Percentiles rank a stretch among this genome's conserved stretches.
These are phyloP conservation scores for Mycena polygramma DNA, from an alignment of 768 basidiomycete genomes.

Conservation along the genomic window DNA sequence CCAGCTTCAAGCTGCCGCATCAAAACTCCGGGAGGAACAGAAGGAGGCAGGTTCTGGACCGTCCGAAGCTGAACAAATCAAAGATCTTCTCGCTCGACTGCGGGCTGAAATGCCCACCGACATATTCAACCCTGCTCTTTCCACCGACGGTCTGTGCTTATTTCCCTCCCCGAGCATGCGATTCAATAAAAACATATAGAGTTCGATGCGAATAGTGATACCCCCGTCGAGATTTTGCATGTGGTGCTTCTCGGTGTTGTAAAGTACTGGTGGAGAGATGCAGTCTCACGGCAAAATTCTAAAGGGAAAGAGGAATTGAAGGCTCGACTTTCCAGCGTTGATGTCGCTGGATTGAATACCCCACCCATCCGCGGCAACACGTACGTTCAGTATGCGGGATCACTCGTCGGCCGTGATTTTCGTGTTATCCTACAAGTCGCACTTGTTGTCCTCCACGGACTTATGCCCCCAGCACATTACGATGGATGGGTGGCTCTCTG, in stretches of 20 bases:
- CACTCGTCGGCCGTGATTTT: constrained; percentile 38
- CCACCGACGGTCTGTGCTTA: neutral
- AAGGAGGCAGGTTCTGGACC: neutral
- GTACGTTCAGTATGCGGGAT: constrained; percentile 40
- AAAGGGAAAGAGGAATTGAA: constrained; percentile 21
- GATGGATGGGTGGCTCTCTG: constrained; percentile 41
- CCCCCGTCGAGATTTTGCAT: constrained; percentile 44
- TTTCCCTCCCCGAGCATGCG: too few species aligned
- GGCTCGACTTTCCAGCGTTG: constrained; percentile 23
- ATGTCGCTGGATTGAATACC: constrained; percentile 1
- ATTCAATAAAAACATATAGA: too few species aligned
- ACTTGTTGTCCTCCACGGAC: neutral
- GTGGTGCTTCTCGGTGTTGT: constrained; percentile 40
- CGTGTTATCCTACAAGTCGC: constrained; percentile 25
- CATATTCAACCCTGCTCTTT: constrained; percentile 17
- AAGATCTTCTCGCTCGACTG: neutral
- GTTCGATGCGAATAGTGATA: constrained; percentile 41
- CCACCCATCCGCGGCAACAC: constrained; percentile 36
- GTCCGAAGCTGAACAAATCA: neutral
- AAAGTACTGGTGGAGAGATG: constrained; percentile 41
- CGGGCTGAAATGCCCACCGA: constrained; percentile 8
- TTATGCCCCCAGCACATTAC: constrained; percentile 18
- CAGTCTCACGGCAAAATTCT: constrained; percentile 33
- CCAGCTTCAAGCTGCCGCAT: constrained; percentile 13
- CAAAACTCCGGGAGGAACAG: constrained; percentile 18